Evolutionary conservation across 2,329 filamentous ascomycete genomes (phyloP).

Genomic region (Bipolaris zeicola): DNA sequence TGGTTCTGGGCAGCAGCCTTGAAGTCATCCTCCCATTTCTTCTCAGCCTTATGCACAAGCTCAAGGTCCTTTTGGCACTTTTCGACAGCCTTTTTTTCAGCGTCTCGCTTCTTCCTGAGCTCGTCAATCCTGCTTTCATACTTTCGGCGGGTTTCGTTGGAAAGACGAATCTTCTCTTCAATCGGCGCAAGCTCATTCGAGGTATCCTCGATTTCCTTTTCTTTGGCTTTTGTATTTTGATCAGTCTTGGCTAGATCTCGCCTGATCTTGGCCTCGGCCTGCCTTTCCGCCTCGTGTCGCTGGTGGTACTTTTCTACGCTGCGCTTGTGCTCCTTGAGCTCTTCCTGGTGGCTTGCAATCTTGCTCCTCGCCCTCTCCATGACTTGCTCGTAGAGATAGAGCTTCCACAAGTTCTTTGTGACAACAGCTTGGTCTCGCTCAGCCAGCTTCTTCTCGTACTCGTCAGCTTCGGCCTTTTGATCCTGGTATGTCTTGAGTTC

Average conservation of each 20-base stretch:
- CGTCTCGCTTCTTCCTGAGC: conserved; percentile 76
- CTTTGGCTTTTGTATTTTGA: conserved; percentile 80
- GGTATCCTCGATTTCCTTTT: conserved; percentile 84
- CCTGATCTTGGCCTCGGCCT: conserved; percentile 77
- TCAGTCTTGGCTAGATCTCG: conserved; percentile 83
- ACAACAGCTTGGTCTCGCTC: conserved; percentile 91
- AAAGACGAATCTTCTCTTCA: conserved; percentile 84
- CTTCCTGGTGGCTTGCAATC: conserved; percentile 92
- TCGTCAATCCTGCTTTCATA: conserved; percentile 71
- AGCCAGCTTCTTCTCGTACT: conserved; percentile 86
- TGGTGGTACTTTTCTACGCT: conserved; percentile 84
- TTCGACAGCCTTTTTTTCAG: conserved; percentile 69
- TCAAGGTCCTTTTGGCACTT: conserved; percentile 80
- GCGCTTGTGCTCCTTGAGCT: conserved; percentile 88
- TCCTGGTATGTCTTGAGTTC: conserved; percentile 98
- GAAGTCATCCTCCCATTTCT: conserved; percentile 87
- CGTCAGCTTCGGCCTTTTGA: conserved; percentile 94
- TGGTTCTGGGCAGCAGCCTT: conserved; percentile 82
- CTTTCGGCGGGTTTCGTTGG: conserved; percentile 70
- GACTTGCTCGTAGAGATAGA: conserved; percentile 90
- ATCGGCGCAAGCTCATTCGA: conserved; percentile 86
- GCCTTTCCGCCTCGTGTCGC: conserved; percentile 78
- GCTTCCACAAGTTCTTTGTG: conserved; percentile 93
- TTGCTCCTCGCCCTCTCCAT: conserved; percentile 91
- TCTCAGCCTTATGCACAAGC: conserved; percentile 85